A percentile compares a stretch with the other conserved stretches of the same genome.
These are phyloP conservation scores for Lolium perenne DNA, from an alignment of 176 grass and related monocot genomes.

Conservation along the genomic window DNA sequence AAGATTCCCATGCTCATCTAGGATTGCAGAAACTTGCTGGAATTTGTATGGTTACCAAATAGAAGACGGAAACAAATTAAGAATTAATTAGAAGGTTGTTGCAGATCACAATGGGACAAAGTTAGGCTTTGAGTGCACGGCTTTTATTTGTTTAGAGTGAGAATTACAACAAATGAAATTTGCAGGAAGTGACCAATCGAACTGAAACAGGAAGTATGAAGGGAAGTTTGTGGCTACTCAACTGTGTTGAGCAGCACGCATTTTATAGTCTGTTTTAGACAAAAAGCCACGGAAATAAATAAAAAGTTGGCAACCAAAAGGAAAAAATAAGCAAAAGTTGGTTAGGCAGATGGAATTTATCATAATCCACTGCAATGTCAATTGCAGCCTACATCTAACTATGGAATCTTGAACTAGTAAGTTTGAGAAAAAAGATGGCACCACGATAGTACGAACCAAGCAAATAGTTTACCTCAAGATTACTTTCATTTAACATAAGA, in stretches of 20 bases:
- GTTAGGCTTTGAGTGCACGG: neutral
- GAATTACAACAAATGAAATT: neutral
- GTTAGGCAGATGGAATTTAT: neutral
- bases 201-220: neutral
- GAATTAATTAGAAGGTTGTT: neutral
- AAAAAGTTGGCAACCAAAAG: neutral
- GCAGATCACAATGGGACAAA: neutral
- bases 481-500: constrained; percentile 1
- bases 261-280: neutral
- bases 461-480: constrained; percentile 26
- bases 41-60: neutral
- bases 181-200: neutral
- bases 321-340: neutral
- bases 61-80: neutral
- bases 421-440: neutral
- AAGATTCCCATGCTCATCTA: neutral
- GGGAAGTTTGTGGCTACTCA: neutral
- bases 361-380: neutral
- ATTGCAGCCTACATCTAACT: neutral
- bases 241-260: neutral
- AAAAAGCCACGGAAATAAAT: neutral
- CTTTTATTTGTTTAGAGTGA: neutral
- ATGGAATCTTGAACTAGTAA: neutral
- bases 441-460: constrained; percentile 17
- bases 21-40: neutral